Evolutionary conservation across 306 rosid genomes (phyloP), one percentile per base, ranked within the genome.

Genomic region (Casuarina glauca): DNA sequence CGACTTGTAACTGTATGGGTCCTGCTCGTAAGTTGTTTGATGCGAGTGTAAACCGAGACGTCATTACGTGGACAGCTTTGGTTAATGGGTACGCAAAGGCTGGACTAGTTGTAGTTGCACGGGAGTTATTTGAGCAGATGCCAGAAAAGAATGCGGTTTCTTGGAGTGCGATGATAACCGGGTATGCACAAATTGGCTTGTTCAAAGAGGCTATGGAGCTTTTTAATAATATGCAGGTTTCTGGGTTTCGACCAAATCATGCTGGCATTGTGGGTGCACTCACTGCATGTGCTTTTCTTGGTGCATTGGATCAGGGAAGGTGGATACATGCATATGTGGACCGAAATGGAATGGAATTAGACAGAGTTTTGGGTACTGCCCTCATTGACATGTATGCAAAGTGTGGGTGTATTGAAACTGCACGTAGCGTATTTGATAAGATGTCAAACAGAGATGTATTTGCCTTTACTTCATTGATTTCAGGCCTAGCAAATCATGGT

Each of bases 111-210:
- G 15, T 36, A 58, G 41, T 61, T 45, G 88, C 88, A 52, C 78
- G 86, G 12, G 75, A 82, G 3, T 42, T 87, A 66, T 87, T 87
- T 50, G 84, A 87, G 70, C 57, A 70, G 79, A 87, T 87, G 86
- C 81, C 86, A 12, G 80, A 69, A 13, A 84, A 79, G 83, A 84
- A 87, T 66, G n/a, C 75, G 0, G 78, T 87, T 74, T 87, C 86
- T 26, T 87, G 90, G 90, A 87, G 88, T 70, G 76, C 86, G 2
- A 79, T 87, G 90, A 76, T 84, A 4, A 81, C 80, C 63, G 90
- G 88, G 16, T 84, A 82, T 84, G 82, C 73, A 60, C 90, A 82
- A 45, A 79, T 51, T 16, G 88, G 84, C 60, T 64, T 82, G 53
- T 87, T 87, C 54, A 63, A 43, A 53, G 90, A 87, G 78, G 84